A percentile compares a stretch with the other conserved stretches of the same genome.
Evolutionary conservation across 495 filamentous ascomycete genomes (phyloP).

Genomic region (Lophiotrema nucula): DNA sequence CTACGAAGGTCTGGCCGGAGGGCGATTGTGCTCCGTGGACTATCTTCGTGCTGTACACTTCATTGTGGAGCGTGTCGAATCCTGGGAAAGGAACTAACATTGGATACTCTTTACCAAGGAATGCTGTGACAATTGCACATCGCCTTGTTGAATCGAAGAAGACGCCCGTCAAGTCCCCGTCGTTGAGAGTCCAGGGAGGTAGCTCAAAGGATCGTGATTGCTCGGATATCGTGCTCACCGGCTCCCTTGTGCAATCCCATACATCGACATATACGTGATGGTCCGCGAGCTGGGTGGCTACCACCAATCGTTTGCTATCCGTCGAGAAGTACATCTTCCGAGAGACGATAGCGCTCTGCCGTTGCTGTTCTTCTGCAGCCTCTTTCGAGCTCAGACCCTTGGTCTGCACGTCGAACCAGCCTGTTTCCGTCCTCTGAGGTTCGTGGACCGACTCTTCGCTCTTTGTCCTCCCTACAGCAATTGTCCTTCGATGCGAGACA

Average conservation of each 20-base stretch:
- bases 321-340: conserved; percentile 30
- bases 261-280: conserved; percentile 31
- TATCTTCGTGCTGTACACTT: conserved; percentile 28
- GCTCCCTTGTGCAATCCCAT: conserved; percentile 30
- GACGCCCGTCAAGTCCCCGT: conserved; percentile 27
- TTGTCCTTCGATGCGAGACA: conserved; percentile 20
- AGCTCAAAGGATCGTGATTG: conserved; percentile 29
- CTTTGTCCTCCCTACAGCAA: conserved; percentile 2
- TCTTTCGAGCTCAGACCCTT: conserved; percentile 22
- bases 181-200: conserved; percentile 31
- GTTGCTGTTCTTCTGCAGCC: conserved; percentile 27
- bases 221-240: conserved; percentile 29
- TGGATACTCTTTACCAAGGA: conserved; percentile 32
- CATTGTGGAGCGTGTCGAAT: conserved; percentile 29
- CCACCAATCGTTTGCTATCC: conserved; percentile 26
- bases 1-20: conserved; percentile 23
- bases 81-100: conserved; percentile 30
- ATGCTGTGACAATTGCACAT: conserved; percentile 27
- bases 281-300: conserved; percentile 30
- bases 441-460: conserved; percentile 11
- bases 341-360: conserved; percentile 23
- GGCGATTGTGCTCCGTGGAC: conserved; percentile 31
- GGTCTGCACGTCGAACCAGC: conserved; percentile 20
- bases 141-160: conserved; percentile 28
- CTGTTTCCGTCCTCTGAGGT: conserved; percentile 7